Evolutionary conservation across 1,139 yeast genomes (phyloP), one percentile per base, ranked within the genome.

Genomic region (Lodderomyces pseudojiufengensis): DNA sequence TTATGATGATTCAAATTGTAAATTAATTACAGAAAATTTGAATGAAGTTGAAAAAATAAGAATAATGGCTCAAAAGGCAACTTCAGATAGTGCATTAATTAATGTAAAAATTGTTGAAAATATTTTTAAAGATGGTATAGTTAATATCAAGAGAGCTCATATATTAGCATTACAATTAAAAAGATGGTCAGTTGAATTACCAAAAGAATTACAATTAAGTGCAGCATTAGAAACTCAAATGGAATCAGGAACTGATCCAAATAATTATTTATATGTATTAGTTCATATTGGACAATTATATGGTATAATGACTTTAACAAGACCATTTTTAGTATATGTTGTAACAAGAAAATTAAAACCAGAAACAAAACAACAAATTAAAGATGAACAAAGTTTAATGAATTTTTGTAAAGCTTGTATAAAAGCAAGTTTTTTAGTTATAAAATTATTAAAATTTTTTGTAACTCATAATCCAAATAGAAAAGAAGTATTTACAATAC

Each of bases 251-350:
- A 27, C 37, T 13, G 37, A 49, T 34, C 44, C 47, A 9, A 51
- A 52, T 24, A 54, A 55, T 31, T 56, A 48, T 32, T 42, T 53
- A 26, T 44, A 57, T 3, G 50, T 65, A 14, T 51, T 63, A 10
- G 51, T 66, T 3, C 73, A 70, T 46, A 50, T 67, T 18, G 55
- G 60, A 5, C 66, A 70, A 40, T 49, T 72, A 21, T 59, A 61
- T 46, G 66, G 71, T 2, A 62, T 71, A 12, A 58, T 70, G 41
- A 48, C 71, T 12, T 50, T 73, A 11, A 57, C 74, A 14, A 55
- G 76, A 24, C 77, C 78, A 9, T 69, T 72, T 40, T 65, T 69
- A 48, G 61, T 68, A 42, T 63, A 42, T 33, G 46, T 41, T 10
- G 39, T 41, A 7, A 39, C 38, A 3, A 25, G 45, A 10, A 44